phyloP scores from a whole-genome alignment of 352 stramenopile species.

The Globisporangium paroecandrum region DNA sequence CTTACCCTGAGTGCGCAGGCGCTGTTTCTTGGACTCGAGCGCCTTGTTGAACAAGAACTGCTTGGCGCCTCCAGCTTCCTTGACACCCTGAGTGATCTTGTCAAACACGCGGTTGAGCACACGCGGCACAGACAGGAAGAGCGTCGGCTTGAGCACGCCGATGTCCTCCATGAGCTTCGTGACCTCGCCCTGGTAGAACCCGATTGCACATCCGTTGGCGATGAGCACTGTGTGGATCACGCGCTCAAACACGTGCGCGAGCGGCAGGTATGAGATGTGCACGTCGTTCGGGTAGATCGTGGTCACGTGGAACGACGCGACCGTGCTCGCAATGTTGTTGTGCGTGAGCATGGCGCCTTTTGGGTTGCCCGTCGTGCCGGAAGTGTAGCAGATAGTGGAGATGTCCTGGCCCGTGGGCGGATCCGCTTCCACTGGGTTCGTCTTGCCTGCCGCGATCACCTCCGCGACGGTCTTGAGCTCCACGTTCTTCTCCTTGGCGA shows the following conservation, averaged over 20 bases:
- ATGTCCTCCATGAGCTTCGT: conserved; percentile 90
- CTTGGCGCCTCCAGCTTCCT: conserved; percentile 82
- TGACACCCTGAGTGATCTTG: conserved; percentile 80
- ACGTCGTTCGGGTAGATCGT: conserved; percentile 23
- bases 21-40: conserved; percentile 69
- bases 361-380: conserved; percentile 65
- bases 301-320: conserved; percentile 8
- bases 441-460: conserved; percentile 34
- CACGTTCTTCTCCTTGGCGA: conserved; percentile 33
- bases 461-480: conserved; percentile 42
- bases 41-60: conserved; percentile 87
- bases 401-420: conserved; percentile 68
- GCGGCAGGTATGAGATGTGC: conserved; percentile 92
- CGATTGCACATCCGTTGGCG: conserved; percentile 74
- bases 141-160: conserved; percentile 83
- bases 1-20: conserved; percentile 18
- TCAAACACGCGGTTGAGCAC: conserved; percentile 95
- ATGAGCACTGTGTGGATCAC: conserved; percentile 58
- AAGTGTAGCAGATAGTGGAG: conserved; percentile 91
- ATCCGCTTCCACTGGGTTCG: conserved; percentile 41
- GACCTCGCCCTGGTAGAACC: conserved; percentile 90
- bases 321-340: conserved; percentile 32
- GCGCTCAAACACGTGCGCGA: conserved; percentile 94
- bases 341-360: conserved; percentile 73
- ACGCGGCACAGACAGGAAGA: conserved; percentile 91